A percentile compares a stretch with the other conserved stretches of the same genome.
Conservation (phyloP, 192 early-diverging fungal species). For the Rhizoclosmatium sp. region DNA sequence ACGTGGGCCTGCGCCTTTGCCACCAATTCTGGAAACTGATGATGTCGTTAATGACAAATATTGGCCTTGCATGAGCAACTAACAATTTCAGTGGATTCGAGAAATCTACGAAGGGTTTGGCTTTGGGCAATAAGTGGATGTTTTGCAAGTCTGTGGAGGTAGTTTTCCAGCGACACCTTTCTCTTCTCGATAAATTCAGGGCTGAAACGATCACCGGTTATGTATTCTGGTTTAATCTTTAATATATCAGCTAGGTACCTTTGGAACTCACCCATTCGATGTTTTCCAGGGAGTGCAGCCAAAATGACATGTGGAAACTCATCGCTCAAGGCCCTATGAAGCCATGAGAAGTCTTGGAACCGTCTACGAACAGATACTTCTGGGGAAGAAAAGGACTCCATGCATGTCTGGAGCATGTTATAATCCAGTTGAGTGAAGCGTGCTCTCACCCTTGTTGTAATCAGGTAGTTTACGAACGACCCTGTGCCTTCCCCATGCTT, state of each 20-base stretch:
- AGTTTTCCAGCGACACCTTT: slow-evolving; percentile 78
- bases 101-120: slow-evolving; percentile 76
- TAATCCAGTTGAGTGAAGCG: background rate
- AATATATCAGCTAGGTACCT: background rate
- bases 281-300: slow-evolving; percentile 91
- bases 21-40: slow-evolving; percentile 36
- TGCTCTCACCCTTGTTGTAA: slow-evolving; percentile 73
- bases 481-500: slow-evolving; percentile 91
- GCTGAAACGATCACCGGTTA: slow-evolving; percentile 95
- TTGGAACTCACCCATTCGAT: slow-evolving; percentile 74
- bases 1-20: slow-evolving; percentile 55
- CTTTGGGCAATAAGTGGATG: slow-evolving; percentile 84
- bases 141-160: slow-evolving; percentile 78
- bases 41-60: background rate
- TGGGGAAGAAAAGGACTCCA: slow-evolving; percentile 60
- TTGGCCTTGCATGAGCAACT: background rate
- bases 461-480: slow-evolving; percentile 83
- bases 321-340: slow-evolving; percentile 75
- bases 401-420: slow-evolving; percentile 63
- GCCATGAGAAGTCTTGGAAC: slow-evolving; percentile 95
- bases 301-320: slow-evolving; percentile 85
- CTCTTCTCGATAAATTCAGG: slow-evolving; percentile 90
- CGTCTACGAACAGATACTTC: slow-evolving; percentile 80
- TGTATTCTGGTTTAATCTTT: slow-evolving; percentile 71
- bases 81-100: slow-evolving; percentile 76